Evolutionary conservation across 1,284 basidiomycete genomes (phyloP).

Genomic region (Porodaedalea pini): DNA sequence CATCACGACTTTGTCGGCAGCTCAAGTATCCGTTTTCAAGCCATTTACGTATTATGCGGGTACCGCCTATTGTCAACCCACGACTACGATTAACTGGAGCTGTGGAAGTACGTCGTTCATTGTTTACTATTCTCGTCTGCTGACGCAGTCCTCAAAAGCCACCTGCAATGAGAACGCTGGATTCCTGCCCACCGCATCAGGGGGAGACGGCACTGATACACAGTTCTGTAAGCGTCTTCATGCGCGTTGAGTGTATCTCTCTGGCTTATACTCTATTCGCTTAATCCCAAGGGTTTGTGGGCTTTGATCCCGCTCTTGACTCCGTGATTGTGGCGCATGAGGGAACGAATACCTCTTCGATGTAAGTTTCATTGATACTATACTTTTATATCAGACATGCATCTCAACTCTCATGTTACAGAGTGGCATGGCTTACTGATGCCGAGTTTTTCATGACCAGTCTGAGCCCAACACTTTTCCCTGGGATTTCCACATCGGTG

Average conservation of each 20-base stretch:
- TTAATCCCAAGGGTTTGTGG: conserved; percentile 18
- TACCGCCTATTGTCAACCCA: conserved; percentile 39
- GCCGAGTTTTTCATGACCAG: conserved; percentile 39
- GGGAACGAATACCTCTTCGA: conserved; percentile 16
- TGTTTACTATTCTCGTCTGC: not conserved
- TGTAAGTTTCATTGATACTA: conserved; percentile 13
- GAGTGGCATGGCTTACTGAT: conserved; percentile 51
- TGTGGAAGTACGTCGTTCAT: conserved; percentile 36
- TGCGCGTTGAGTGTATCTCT: not conserved
- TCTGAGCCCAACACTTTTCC: conserved; percentile 51
- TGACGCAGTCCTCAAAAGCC: not conserved
- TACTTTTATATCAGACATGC: too few relatives aligned
- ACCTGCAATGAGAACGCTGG: conserved; percentile 24
- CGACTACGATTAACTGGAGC: conserved; percentile 33
- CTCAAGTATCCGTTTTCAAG: conserved; percentile 31
- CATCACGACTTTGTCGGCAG: conserved; percentile 30
- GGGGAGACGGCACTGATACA: conserved; percentile 25
- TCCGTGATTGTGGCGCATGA: conserved; percentile 20
- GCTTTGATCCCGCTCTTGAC: conserved; percentile 15
- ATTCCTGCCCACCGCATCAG: conserved; percentile 25
- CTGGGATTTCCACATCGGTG: conserved; percentile 46
- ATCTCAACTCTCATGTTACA: not conserved
- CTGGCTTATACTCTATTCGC: not conserved
- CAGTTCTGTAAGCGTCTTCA: conserved; percentile 23
- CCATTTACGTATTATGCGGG: conserved; percentile 43